Conservation (phyloP, 345 rosid genomes). For the Odontarrhena argentea region DNA sequence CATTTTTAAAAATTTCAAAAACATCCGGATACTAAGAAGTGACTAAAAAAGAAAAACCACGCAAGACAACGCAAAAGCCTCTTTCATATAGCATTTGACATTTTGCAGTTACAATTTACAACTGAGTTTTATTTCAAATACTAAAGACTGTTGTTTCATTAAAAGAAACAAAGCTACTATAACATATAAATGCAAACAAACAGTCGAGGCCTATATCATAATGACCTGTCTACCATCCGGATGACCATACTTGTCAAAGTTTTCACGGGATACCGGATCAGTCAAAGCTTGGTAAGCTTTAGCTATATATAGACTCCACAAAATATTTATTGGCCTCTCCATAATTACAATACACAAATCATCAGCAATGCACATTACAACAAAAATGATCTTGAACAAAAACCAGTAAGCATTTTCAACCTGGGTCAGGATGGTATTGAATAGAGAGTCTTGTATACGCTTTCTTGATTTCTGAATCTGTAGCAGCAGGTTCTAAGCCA, state of each 20-base stretch:
- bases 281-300: slow-evolving; percentile 98
- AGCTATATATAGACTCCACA: slow-evolving; percentile 85
- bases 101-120: no score
- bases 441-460: slow-evolving; percentile 73
- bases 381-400: slow-evolving; percentile 7
- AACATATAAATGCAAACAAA: slow-evolving; percentile 1
- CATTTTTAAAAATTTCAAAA: background rate
- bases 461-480: slow-evolving; percentile 79
- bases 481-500: slow-evolving; percentile 77
- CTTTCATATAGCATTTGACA: background rate
- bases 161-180: background rate
- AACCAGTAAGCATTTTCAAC: slow-evolving; percentile 49
- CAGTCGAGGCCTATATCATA: background rate
- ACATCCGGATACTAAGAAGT: background rate
- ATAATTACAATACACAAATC: slow-evolving; percentile 7
- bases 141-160: background rate
- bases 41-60: background rate
- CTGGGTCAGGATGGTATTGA: slow-evolving; percentile 85
- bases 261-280: slow-evolving; percentile 90
- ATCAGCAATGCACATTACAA: background rate
- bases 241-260: slow-evolving; percentile 97
- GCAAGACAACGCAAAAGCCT: background rate
- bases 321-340: slow-evolving; percentile 85
- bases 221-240: slow-evolving; percentile 97
- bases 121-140: background rate